phyloP scores from a whole-genome alignment of 2,329 filamentous ascomycete genomes.

The Curvularia spicifera region DNA sequence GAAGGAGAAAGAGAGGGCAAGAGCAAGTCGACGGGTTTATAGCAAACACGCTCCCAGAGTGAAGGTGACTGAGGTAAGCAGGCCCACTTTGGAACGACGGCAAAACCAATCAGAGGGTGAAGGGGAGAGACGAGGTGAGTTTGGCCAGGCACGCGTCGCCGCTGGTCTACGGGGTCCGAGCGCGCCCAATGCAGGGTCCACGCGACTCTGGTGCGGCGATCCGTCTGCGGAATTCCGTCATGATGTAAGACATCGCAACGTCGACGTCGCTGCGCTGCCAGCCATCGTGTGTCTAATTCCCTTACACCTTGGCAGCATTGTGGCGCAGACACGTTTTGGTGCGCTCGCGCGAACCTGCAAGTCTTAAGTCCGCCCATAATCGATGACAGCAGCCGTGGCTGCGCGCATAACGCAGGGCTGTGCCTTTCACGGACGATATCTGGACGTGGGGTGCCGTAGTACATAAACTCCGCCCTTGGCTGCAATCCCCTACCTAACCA shows the following conservation, averaged over 20 bases:
- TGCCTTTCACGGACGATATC: constrained; percentile 28
- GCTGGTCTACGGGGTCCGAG: not conserved
- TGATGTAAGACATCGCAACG: constrained; percentile 4
- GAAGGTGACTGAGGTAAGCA: not conserved
- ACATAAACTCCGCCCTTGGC: constrained; percentile 22
- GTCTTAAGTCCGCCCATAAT: not conserved
- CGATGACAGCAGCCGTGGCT: constrained; percentile 7
- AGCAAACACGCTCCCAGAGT: not conserved
- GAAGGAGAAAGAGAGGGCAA: too few species aligned
- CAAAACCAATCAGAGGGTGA: constrained; percentile 6
- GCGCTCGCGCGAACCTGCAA: not conserved
- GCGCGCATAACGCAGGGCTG: constrained; percentile 18
- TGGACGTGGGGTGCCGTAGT: constrained; percentile 19
- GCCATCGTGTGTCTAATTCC: not conserved
- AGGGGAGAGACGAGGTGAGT: constrained; percentile 12
- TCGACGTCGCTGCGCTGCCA: not conserved
- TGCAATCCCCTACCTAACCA: not conserved
- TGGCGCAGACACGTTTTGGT: too few species aligned
- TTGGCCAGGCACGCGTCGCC: constrained; percentile 1
- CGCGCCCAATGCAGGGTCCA: constrained; percentile 18
- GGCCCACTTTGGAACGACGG: not conserved
- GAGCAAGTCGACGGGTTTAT: too few species aligned
- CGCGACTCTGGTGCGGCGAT: constrained; percentile 6
- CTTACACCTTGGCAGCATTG: not conserved
- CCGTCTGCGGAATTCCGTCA: constrained; percentile 18